Evolutionary conservation across 768 basidiomycete genomes (phyloP).

Genomic region (Arthromyces matolae): DNA sequence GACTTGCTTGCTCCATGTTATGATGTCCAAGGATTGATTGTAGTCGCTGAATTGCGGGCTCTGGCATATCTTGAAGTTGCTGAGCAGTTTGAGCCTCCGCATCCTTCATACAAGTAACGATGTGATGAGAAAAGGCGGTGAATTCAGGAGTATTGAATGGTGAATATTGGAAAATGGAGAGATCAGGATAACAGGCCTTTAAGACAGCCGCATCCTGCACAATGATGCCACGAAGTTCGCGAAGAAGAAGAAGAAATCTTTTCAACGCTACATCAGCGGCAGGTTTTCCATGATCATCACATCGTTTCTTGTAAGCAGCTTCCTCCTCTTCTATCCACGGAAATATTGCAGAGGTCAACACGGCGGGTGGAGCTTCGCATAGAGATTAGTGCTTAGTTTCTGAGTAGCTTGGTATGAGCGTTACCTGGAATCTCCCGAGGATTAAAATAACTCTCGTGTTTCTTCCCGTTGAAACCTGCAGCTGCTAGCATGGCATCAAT

Average conservation of each 20-base stretch:
- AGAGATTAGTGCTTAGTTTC: constrained; percentile 16
- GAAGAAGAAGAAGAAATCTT: constrained; percentile 20
- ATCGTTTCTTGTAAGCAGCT: background rate
- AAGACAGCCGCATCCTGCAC: constrained; percentile 15
- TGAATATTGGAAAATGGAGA: constrained; percentile 11
- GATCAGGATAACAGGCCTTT: constrained; percentile 7
- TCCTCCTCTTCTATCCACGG: constrained; percentile 9
- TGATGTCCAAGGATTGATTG: constrained; percentile 12
- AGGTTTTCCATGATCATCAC: background rate
- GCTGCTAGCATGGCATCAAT: constrained; percentile 23
- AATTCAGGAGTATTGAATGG: constrained; percentile 20
- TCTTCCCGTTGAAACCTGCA: constrained; percentile 20
- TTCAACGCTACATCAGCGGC: constrained; percentile 17
- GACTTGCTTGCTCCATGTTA: constrained; percentile 1
- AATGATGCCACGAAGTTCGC: constrained; percentile 16
- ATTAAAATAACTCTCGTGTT: constrained; percentile 21
- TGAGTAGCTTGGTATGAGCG: background rate
- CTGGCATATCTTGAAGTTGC: constrained; percentile 19
- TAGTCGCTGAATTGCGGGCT: constrained; percentile 17
- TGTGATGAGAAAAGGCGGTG: background rate
- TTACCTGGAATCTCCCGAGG: constrained; percentile 13
- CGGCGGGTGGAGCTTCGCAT: no score
- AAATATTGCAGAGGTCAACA: constrained; percentile 4
- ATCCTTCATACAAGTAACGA: background rate
- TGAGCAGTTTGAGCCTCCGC: constrained; percentile 1